These are phyloP conservation scores for Phaffia tasmanica DNA, from an alignment of 768 basidiomycete species.

Conservation along the genomic window DNA sequence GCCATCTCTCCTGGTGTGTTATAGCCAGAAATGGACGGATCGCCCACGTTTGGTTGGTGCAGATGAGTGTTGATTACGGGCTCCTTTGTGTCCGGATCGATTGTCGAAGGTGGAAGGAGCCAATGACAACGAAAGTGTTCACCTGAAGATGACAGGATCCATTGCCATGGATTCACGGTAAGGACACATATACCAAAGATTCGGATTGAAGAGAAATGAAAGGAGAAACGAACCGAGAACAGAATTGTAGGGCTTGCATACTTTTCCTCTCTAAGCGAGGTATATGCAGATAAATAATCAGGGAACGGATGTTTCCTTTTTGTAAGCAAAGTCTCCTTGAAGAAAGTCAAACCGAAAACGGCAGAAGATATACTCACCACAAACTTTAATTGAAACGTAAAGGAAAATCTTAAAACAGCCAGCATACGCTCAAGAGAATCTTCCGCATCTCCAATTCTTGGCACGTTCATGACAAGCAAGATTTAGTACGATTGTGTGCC, in stretches of 20 bases:
- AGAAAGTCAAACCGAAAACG: not conserved
- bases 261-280: constrained; percentile 60
- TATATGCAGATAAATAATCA: not conserved
- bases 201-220: not conserved
- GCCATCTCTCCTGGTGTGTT: constrained; percentile 11
- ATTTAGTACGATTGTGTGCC: not conserved
- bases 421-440: constrained; percentile 93
- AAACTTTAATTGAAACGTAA: constrained; percentile 90
- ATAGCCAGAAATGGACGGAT: constrained; percentile 28
- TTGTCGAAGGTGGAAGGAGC: constrained; percentile 34
- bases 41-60: constrained; percentile 35
- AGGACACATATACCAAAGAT: not conserved
- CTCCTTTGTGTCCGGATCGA: constrained; percentile 35
- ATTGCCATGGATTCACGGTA: no score
- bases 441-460: constrained; percentile 77
- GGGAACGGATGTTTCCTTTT: not conserved
- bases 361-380: constrained; percentile 37
- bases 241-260: constrained; percentile 66
- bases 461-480: constrained; percentile 8
- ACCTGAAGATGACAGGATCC: constrained; percentile 26
- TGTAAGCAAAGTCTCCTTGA: not conserved
- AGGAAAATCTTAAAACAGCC: constrained; percentile 74
- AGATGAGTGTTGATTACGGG: constrained; percentile 37
- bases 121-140: constrained; percentile 41
- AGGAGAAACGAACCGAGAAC: constrained; percentile 31